Percentiles rank a stretch among this genome's conserved stretches.
These are phyloP conservation scores for Pochonia chlamydosporia DNA, from an alignment of 2,329 filamentous ascomycete genomes.

Conservation along the genomic window DNA sequence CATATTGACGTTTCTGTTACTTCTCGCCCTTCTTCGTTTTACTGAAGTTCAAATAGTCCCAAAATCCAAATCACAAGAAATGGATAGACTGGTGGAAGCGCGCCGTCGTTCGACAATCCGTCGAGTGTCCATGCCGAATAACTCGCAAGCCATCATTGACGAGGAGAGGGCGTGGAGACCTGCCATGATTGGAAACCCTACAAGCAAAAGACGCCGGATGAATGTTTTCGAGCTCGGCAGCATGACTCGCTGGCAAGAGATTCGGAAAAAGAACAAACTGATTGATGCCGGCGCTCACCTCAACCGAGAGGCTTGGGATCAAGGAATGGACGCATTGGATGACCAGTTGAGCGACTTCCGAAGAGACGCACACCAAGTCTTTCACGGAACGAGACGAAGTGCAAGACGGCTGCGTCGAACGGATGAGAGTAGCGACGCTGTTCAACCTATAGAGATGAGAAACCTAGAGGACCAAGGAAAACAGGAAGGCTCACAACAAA, in stretches of 20 bases:
- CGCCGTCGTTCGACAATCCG: slow-evolving; percentile 43
- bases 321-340: slow-evolving; percentile 30
- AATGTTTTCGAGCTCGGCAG: slow-evolving; percentile 65
- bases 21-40: slow-evolving; percentile 58
- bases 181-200: slow-evolving; percentile 65
- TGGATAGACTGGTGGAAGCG: slow-evolving; percentile 45
- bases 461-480: slow-evolving; percentile 14
- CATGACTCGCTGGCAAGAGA: slow-evolving; percentile 68
- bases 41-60: slow-evolving; percentile 64
- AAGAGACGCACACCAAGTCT: slow-evolving; percentile 25
- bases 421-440: slow-evolving; percentile 22
- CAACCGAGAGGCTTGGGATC: slow-evolving; percentile 28
- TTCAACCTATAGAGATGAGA: slow-evolving; percentile 24
- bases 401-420: slow-evolving; percentile 19
- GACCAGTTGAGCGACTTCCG: slow-evolving; percentile 30
- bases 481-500: slow-evolving; percentile 9
- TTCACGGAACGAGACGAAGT: slow-evolving; percentile 18
- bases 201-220: slow-evolving; percentile 62
- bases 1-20: slow-evolving; percentile 56
- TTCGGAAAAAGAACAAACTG: slow-evolving; percentile 54
- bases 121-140: slow-evolving; percentile 34
- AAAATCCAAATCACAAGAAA: slow-evolving; percentile 47
- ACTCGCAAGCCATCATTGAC: slow-evolving; percentile 34
- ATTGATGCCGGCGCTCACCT: slow-evolving; percentile 39
- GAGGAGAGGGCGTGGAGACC: slow-evolving; percentile 61